Conservation (phyloP, 805 yeast species). For the Kazachstania psychrophila region DNA sequence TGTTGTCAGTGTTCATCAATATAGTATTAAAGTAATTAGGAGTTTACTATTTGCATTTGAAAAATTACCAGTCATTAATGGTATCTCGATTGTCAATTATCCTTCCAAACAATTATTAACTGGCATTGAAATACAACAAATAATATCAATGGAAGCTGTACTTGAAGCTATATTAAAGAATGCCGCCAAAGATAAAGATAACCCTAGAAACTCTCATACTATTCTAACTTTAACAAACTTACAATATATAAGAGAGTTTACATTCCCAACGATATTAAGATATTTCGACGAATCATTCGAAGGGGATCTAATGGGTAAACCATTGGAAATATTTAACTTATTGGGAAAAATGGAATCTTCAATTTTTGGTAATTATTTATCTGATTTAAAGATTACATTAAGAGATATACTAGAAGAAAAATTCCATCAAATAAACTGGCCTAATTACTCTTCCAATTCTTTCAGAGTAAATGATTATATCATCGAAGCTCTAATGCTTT, state of each 20-base stretch:
- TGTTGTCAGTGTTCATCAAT: conserved; percentile 28
- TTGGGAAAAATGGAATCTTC: conserved; percentile 43
- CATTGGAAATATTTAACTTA: conserved; percentile 37
- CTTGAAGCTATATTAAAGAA: conserved; percentile 35
- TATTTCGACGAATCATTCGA: conserved; percentile 44
- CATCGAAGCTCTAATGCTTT: conserved; percentile 39
- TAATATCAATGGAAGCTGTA: conserved; percentile 38
- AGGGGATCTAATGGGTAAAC: conserved; percentile 34
- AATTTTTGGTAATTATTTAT: conserved; percentile 45
- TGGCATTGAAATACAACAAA: conserved; percentile 34
- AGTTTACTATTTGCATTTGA: conserved; percentile 29
- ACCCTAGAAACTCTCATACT: conserved; percentile 36
- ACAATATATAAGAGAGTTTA: conserved; percentile 35
- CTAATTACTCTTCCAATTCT: conserved; percentile 26
- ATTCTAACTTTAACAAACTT: conserved; percentile 48
- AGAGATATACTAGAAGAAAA: conserved; percentile 35
- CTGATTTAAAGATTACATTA: conserved; percentile 37
- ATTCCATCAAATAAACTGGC: conserved; percentile 37
- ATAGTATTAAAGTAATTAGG: conserved; percentile 28
- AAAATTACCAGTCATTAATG: conserved; percentile 29
- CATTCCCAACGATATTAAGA: conserved; percentile 42
- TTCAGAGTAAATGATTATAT: conserved; percentile 39
- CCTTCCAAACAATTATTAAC: conserved; percentile 31
- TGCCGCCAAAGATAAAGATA: conserved; percentile 34
- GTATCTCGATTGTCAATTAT: conserved; percentile 30